A percentile compares a stretch with the other conserved stretches of the same genome.
These are phyloP conservation scores for Capsicum baccatum DNA, from an alignment of 257 asterid genomes.

Conservation along the genomic window DNA sequence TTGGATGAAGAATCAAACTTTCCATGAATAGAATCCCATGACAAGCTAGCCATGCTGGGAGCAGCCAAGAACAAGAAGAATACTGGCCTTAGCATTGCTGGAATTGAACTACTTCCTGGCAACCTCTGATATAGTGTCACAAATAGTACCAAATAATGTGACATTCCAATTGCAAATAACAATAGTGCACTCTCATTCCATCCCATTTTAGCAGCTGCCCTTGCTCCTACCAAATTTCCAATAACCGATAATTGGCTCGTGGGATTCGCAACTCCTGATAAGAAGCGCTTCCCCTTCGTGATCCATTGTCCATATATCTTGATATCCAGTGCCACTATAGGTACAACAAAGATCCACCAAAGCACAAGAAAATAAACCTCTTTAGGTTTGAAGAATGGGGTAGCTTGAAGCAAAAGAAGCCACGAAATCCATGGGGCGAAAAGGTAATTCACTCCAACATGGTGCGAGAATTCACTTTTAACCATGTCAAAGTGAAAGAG, in stretches of 20 bases:
- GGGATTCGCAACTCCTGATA: constrained; percentile 39
- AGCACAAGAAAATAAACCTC: neutral
- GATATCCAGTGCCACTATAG: constrained; percentile 34
- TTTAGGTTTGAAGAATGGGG: constrained; percentile 17
- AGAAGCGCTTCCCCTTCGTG: constrained; percentile 33
- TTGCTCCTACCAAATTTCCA: constrained; percentile 38
- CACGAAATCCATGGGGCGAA: constrained; percentile 41
- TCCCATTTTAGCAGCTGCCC: constrained; percentile 38
- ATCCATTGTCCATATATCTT: constrained; percentile 43
- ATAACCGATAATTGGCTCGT: constrained; percentile 35
- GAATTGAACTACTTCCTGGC: constrained; percentile 30
- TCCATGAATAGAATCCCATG: constrained; percentile 39
- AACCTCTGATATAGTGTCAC: constrained; percentile 40
- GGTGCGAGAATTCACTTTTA: constrained; percentile 33
- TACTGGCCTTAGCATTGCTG: constrained; percentile 39
- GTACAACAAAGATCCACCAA: constrained; percentile 33
- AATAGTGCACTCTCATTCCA: constrained; percentile 32
- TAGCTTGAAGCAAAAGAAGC: constrained; percentile 32
- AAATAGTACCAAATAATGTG: constrained; percentile 39
- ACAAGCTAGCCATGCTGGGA: constrained; percentile 38
- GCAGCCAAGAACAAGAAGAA: constrained; percentile 36
- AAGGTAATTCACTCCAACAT: constrained; percentile 36
- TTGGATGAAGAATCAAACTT: constrained; percentile 34
- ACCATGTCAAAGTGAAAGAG: constrained; percentile 35
- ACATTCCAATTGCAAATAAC: constrained; percentile 37